A percentile compares a stretch with the other conserved stretches of the same genome.
Evolutionary conservation across 2,329 filamentous ascomycete genomes (phyloP).

Genomic region (Ophiostoma perfectum): DNA sequence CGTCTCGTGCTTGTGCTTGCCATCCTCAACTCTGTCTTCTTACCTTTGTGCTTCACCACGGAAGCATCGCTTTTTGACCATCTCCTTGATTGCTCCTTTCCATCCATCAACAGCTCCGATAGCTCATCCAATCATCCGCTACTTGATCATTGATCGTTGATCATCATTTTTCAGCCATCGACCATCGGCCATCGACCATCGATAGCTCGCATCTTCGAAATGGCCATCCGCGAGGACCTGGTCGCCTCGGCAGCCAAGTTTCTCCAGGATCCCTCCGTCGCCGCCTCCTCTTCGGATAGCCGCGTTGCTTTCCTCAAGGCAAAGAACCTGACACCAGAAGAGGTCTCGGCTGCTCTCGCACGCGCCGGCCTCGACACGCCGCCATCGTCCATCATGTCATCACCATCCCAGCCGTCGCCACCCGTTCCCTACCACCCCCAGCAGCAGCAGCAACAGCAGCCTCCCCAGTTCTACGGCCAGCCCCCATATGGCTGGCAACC

Average conservation of each 20-base stretch:
- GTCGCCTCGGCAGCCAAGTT: constrained; percentile 78
- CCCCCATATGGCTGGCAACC: constrained; percentile 51
- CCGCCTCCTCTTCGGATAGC: constrained; percentile 85
- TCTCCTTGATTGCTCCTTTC: not conserved
- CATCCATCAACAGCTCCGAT: not conserved
- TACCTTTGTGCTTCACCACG: not conserved
- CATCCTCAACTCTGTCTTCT: not conserved
- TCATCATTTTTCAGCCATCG: not conserved
- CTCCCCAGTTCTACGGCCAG: constrained; percentile 41
- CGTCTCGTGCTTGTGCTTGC: not conserved
- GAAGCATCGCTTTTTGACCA: not conserved
- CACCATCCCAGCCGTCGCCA: constrained; percentile 29
- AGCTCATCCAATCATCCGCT: not conserved
- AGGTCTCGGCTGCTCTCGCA: constrained; percentile 78
- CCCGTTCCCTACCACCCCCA: constrained; percentile 29
- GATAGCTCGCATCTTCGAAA: constrained; percentile 32
- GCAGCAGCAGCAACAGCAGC: constrained; percentile 39
- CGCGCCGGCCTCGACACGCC: constrained; percentile 59
- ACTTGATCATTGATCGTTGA: too few relatives aligned
- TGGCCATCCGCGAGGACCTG: constrained; percentile 90
- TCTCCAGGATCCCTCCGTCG: constrained; percentile 88
- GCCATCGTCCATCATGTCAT: constrained; percentile 36
- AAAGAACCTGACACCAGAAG: constrained; percentile 95
- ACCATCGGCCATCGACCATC: not conserved
- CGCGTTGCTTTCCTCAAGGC: constrained; percentile 88